Base-by-base conservation (phyloP, 495 filamentous ascomycete species). In the Aspergillus taichungensis region DNA sequence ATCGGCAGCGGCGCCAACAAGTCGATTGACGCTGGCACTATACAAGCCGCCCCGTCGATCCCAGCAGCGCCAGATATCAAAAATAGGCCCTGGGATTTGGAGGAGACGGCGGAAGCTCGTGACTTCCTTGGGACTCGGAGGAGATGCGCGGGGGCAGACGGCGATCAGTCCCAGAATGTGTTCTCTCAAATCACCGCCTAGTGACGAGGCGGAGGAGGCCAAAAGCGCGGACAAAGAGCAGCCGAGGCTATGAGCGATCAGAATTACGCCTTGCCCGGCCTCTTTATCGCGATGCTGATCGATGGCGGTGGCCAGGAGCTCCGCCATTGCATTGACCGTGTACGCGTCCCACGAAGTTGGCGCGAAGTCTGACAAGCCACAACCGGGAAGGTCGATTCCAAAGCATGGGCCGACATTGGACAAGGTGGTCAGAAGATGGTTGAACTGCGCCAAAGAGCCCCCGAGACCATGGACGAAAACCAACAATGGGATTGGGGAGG, bases 391-490 rank as follows among this genome's bases (percentile, higher is more conserved):
- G 61, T 97, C 91, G 45, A 96, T 83, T 5, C 85, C 85, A 11
- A 97, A 77, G 54, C 88, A 94, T n/a, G 90, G 83, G 1, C 85
- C 87, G 13, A 89, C 68, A 49, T 94, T 88, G 10, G 85, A 82
- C 30, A 97, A 70, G 60, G 85, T 90, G 1, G 79, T 84, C 9
- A 97, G 73, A 5, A 96, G 65, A 31, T 87, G 79, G 47, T 84
- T 75, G 61, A 95, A 96, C 60, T 96, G 91, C 6, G 88, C 84
- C 10, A 90, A 66, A 2, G 86, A 94, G 28, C 91, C 91, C 13
- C 91, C 91, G 30, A 97, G 75, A 10, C 91, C 91, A 57, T 96
- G 91, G 42, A 95, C 73, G 60, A 94, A 94, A 24, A 95, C 91
- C 6, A 96, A 64, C 7, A 95, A 66, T 8, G 91, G 88, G n/a